Evolutionary conservation across 129 eudicot species (phyloP), one percentile per base, ranked within the genome.

Genomic region (Flaveria robusta): DNA sequence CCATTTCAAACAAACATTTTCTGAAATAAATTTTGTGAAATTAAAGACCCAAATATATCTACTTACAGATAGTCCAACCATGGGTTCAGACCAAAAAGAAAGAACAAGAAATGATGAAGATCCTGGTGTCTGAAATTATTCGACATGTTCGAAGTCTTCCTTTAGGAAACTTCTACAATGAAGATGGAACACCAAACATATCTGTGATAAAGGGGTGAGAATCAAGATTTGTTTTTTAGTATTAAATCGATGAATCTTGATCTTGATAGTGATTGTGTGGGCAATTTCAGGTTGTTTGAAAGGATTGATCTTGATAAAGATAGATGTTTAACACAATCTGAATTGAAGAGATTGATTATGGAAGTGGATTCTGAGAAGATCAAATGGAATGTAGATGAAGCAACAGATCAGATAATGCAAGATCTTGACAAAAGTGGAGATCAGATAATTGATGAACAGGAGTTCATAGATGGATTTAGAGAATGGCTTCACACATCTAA

Each of bases 31-130:
- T 13, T 42, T 2, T 55, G 46, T 58, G n/a, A n/a, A 59, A 27
- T 58, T 5, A 15, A 63, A 63, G 18, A 77, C 69, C 24, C 12
- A 31, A 18, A 18, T 51, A 70, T n/a, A 64, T 71, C 54, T 78
- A 45, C 49, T 39, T 37, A 27, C 88, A 92, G 96, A 81, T 93
- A 60, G 85, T 90, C 78, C 88, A 81, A 60, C 98, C 98, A 60
- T 93, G 96, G 97, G 81, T 88, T 62, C 88, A 93, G 71, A 86
- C 85, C 76, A 81, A 87, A 77, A 85, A 83, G 85, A 81, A 86
- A 72, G 93, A 87, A 49, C 86, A 88, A 15, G 88, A 86, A 65
- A 90, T 79, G 86, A 87, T 86, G 85, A 85, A 82, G 77, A 77
- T 83, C 74, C 75, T 93, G n/a, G 79, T 90, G 54, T 86, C 89